Evolutionary conservation across 148 eudicot genomes (phyloP).

Genomic region (Rhododendron kiyosumense): DNA sequence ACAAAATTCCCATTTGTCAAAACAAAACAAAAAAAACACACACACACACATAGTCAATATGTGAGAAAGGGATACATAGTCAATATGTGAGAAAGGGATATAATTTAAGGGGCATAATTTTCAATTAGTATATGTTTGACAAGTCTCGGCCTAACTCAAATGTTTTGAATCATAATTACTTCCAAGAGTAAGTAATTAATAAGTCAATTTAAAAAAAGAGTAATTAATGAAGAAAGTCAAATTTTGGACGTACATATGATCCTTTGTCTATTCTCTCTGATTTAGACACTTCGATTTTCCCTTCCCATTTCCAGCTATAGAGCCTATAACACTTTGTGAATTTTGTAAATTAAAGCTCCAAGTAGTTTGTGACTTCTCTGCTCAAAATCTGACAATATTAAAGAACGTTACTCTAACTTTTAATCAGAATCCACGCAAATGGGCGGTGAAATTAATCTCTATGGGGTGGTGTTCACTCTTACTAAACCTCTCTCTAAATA

Average conservation of each 20-base stretch:
- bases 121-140: neutral
- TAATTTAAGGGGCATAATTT: neutral
- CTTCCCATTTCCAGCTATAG: neutral
- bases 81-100: neutral
- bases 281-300: neutral
- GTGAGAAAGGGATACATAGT: neutral
- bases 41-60: neutral
- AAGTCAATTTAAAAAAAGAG: neutral
- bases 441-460: too few relatives aligned
- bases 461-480: too few relatives aligned
- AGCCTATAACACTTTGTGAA: neutral
- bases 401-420: too few relatives aligned
- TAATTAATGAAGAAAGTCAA: neutral
- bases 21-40: too few relatives aligned
- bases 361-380: neutral
- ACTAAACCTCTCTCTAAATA: too few relatives aligned
- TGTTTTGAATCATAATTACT: neutral
- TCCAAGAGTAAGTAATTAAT: neutral
- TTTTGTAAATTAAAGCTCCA: neutral
- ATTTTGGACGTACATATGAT: neutral
- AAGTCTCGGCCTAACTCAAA: neutral
- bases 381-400: too few relatives aligned
- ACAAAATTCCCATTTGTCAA: neutral
- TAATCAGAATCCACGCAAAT: too few relatives aligned
- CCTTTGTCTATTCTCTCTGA: neutral